A percentile compares a stretch with the other conserved stretches of the same genome.
phyloP scores from a whole-genome alignment of 805 yeast genomes.

The Grigorovia transvaalensis region DNA sequence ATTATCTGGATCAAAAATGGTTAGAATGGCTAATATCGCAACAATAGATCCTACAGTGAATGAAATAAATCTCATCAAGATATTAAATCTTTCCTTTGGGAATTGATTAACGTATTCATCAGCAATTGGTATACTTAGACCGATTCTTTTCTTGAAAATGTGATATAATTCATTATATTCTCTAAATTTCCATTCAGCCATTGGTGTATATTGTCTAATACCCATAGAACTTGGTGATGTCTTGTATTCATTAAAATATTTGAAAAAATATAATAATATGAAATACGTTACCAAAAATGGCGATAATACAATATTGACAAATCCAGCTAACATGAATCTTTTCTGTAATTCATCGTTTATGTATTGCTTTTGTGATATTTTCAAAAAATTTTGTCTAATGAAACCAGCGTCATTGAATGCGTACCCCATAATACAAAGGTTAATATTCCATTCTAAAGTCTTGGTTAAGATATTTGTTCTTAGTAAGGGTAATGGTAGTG shows the following conservation, averaged over 20 bases:
- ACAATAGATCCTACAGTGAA: conserved; percentile 83
- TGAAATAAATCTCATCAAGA: conserved; percentile 47
- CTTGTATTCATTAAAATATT: conserved; percentile 87
- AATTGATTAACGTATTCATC: conserved; percentile 79
- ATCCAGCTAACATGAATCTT: conserved; percentile 79
- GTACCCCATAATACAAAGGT: conserved; percentile 77
- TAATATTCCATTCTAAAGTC: conserved; percentile 90
- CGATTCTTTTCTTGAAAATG: conserved; percentile 69
- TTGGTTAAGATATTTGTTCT: conserved; percentile 50
- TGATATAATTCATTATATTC: conserved; percentile 92
- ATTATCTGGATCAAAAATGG: conserved; percentile 79
- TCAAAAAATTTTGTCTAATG: conserved; percentile 57
- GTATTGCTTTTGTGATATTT: conserved; percentile 56
- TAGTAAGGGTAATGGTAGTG: conserved; percentile 43
- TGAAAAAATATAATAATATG: conserved; percentile 71
- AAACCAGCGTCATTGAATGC: conserved; percentile 80
- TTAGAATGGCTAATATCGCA: conserved; percentile 70
- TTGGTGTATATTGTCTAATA: conserved; percentile 82
- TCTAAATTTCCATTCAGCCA: conserved; percentile 89
- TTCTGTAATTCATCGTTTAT: conserved; percentile 61
- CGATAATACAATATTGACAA: conserved; percentile 68
- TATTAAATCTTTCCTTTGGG: conserved; percentile 64
- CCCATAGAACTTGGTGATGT: conserved; percentile 77
- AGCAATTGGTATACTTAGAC: conserved; percentile 69
- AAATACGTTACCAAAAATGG: conserved; percentile 83